These are phyloP conservation scores for Nitzschia palea DNA, from an alignment of 108 stramenopile species.

Conservation along the genomic window DNA sequence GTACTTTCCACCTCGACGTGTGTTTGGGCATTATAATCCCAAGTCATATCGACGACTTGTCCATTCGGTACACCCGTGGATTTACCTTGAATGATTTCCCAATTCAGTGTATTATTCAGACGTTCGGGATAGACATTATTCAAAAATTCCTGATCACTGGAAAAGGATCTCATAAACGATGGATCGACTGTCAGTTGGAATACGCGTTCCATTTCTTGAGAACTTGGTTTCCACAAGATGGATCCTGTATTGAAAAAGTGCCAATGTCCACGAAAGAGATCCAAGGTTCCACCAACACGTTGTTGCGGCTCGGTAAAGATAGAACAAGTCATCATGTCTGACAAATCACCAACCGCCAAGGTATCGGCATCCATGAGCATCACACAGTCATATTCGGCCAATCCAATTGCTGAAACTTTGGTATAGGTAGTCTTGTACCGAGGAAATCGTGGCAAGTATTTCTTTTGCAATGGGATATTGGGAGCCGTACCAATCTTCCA, in stretches of 20 bases:
- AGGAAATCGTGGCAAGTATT: slow-evolving; percentile 26
- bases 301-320: slow-evolving; percentile 24
- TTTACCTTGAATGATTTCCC: slow-evolving; percentile 13
- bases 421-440: slow-evolving; percentile 41
- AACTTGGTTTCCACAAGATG: slow-evolving; percentile 24
- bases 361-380: slow-evolving; percentile 43
- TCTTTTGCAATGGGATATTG: slow-evolving; percentile 12
- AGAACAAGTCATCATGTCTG: slow-evolving; percentile 30
- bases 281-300: slow-evolving; percentile 28
- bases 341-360: slow-evolving; percentile 26
- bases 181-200: slow-evolving; percentile 20
- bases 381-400: slow-evolving; percentile 35
- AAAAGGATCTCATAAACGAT: slow-evolving; percentile 28
- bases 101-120: slow-evolving; percentile 26
- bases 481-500: slow-evolving; percentile 39
- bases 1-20: slow-evolving; percentile 32
- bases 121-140: slow-evolving; percentile 41
- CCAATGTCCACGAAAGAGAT: slow-evolving; percentile 23
- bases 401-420: slow-evolving; percentile 33
- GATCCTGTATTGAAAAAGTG: slow-evolving; percentile 34
- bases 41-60: slow-evolving; percentile 21
- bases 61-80: background rate
- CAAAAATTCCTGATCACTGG: slow-evolving; percentile 37
- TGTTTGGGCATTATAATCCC: slow-evolving; percentile 46
- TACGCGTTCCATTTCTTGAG: slow-evolving; percentile 34